Base-by-base conservation (phyloP, 2,329 filamentous ascomycete species). In the Fusarium xylarioides region DNA sequence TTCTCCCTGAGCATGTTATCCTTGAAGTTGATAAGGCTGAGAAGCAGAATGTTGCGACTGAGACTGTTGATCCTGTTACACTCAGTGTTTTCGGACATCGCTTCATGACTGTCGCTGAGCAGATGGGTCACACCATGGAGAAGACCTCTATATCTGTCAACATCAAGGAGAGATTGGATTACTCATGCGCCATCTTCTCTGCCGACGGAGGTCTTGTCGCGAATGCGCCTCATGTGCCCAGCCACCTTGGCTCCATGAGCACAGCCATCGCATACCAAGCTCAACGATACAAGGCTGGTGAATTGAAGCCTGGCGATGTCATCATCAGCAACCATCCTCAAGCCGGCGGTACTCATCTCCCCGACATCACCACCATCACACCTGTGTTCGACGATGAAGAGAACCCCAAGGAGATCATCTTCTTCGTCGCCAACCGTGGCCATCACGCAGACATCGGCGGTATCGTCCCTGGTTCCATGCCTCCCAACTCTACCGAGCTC, bases 71-170 rank as follows among this genome's bases (percentile, higher is more conserved):
- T 76, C 92, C 92, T 0, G 92, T 94, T 60, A 87, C 93, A 77
- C 85, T 95, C 0, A 91, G 88, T 71, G 91, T 95, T 55, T 95
- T 95, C 75, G 91, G 90, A 0, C 92, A 95, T 79, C 87, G 92
- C 4, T 95, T 95, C 82, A 95, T 95, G 92, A 91, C 91, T 3
- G 93, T 95, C 63, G 92, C 92, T 1, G 92, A 95, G 78, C 92
- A 95, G 77, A 95, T 95, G 92, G 92, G 92, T 0, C 86, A 91
- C 49, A 91, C 91, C 5, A 81, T 95, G 57, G 91, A 95, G 76
- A 94, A 94, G 83, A 94, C 92, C 0, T 91, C 90, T 73, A 91
- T 95, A 28, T 92, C 89, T 44, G 92, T 91, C 1, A 95, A 94
- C 74, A 92, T 95, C 80, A 92, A 95, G 75, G 93, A 95, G 77